Evolutionary conservation across 208 protist genomes (phyloP).

Genomic region (Trypanosoma theileri): DNA sequence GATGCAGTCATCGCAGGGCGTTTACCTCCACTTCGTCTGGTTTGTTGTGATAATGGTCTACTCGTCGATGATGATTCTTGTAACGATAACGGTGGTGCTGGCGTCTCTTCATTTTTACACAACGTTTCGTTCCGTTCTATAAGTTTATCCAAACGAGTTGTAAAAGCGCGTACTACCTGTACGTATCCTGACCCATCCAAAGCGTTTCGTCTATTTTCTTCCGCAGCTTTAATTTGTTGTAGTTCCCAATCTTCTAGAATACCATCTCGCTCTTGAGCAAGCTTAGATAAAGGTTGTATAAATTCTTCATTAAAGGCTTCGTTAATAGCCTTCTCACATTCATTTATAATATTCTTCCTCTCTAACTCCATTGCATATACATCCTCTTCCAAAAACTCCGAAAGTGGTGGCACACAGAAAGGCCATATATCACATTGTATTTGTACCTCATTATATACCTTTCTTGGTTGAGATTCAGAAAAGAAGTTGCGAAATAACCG

Average conservation of each 20-base stretch:
- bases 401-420: conserved; percentile 62
- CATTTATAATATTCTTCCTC: conserved; percentile 34
- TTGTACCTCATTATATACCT: conserved; percentile 1
- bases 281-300: conserved; percentile 14
- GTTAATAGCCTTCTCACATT: conserved; percentile 34
- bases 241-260: conserved; percentile 23
- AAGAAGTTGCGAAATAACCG: conserved; percentile 53
- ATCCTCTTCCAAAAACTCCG: conserved; percentile 43
- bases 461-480: conserved; percentile 25
- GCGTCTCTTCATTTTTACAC: neutral
- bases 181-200: conserved; percentile 47
- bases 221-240: conserved; percentile 22
- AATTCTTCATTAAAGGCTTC: conserved; percentile 33
- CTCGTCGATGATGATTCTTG: too few species aligned
- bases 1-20: too few species aligned
- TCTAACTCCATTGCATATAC: conserved; percentile 34
- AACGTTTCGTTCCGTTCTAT: conserved; percentile 35
- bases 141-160: conserved; percentile 42
- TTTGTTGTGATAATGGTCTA: too few species aligned
- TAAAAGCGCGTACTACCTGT: conserved; percentile 56
- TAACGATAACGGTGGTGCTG: neutral
- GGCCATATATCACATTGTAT: conserved; percentile 31
- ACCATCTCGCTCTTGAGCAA: conserved; percentile 32
- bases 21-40: too few species aligned
- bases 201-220: conserved; percentile 44